Conservation (phyloP, 2,329 filamentous ascomycete species). For the Nothomitra cinnamomea region DNA sequence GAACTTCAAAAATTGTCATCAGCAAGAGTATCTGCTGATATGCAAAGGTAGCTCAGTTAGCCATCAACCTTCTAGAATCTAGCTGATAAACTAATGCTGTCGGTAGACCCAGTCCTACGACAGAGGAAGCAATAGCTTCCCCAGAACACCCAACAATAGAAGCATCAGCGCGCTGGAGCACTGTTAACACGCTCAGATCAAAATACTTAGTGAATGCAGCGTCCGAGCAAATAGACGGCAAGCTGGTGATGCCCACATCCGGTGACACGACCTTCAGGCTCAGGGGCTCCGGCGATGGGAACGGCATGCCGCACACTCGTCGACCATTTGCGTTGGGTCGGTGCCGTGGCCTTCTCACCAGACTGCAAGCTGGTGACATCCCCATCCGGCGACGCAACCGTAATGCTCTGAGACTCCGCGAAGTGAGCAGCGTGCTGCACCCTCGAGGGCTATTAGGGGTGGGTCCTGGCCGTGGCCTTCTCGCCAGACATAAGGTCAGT, state of each 20-base stretch:
- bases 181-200: constrained; percentile 4
- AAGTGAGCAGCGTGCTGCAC: not conserved
- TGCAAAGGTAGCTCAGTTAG: not conserved
- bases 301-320: too few species aligned
- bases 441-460: not conserved
- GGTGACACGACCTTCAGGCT: too few species aligned
- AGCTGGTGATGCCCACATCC: too few species aligned
- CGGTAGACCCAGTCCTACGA: not conserved
- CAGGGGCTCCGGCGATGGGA: too few species aligned
- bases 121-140: not conserved
- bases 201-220: constrained; percentile 4
- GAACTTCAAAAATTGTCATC: not conserved
- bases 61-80: not conserved
- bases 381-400: too few species aligned
- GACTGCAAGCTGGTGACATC: too few species aligned
- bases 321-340: too few species aligned
- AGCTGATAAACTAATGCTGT: not conserved
- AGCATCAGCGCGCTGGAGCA: not conserved
- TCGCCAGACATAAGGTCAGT: constrained; percentile 2
- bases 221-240: not conserved
- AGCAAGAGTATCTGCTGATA: not conserved
- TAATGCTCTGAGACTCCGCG: not conserved
- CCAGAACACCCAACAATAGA: not conserved
- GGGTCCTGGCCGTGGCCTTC: constrained; percentile 3
- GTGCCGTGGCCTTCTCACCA: too few species aligned